Evolutionary conservation across 805 yeast genomes (phyloP).

Genomic region (Zygosaccharomyces rouxii): DNA sequence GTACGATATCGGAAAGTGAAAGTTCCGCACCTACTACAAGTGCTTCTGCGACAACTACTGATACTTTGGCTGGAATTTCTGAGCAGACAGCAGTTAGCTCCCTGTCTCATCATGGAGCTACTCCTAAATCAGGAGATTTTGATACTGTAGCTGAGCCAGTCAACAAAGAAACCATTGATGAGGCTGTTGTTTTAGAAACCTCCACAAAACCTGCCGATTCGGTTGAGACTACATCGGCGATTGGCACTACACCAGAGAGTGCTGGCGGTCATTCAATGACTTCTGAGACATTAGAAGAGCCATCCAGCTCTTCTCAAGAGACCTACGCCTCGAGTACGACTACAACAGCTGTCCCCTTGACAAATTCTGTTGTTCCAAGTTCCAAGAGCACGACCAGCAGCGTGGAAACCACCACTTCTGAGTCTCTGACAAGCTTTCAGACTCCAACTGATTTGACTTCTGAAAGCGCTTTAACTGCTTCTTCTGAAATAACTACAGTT

Average conservation of each 20-base stretch:
- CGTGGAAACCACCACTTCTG: neutral
- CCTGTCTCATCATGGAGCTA: constrained; percentile 2
- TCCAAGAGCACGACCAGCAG: neutral
- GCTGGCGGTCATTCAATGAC: neutral
- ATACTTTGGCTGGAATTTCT: neutral
- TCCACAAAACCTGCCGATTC: neutral
- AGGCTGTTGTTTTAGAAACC: neutral
- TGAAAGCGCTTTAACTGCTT: neutral
- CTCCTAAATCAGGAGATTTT: neutral
- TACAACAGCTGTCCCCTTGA: neutral
- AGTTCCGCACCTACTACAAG: neutral
- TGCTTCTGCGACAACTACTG: neutral
- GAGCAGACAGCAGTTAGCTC: neutral
- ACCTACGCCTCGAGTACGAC: too few relatives aligned
- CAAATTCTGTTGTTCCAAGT: neutral
- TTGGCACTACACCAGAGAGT: neutral
- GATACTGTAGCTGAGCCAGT: neutral
- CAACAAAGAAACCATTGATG: neutral
- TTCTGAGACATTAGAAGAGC: neutral
- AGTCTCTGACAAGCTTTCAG: neutral
- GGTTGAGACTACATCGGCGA: neutral
- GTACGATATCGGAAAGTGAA: neutral
- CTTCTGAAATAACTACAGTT: neutral
- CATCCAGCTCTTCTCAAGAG: neutral
- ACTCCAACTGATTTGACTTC: neutral